phyloP scores from a whole-genome alignment of 305 asterid species.

The Fraxinus angustifolia region DNA sequence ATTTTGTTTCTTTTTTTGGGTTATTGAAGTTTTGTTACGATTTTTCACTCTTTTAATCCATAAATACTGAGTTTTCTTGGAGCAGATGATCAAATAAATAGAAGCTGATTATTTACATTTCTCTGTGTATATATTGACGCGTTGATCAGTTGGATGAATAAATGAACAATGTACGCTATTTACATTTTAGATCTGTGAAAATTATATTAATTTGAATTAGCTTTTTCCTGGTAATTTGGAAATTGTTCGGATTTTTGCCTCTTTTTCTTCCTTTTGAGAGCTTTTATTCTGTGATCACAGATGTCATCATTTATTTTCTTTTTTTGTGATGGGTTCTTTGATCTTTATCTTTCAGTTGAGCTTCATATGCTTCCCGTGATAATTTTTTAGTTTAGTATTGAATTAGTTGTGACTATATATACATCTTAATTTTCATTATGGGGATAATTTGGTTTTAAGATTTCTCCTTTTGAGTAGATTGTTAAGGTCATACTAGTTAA shows the following conservation, averaged over 20 bases:
- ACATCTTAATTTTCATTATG: neutral
- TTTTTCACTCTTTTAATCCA: neutral
- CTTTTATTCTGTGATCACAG: slow-evolving; percentile 12
- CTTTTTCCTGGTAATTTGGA: slow-evolving; percentile 17
- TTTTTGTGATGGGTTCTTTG: slow-evolving; percentile 12
- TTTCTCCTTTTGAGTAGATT: neutral
- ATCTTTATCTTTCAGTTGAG: slow-evolving; percentile 18
- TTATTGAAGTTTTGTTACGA: neutral
- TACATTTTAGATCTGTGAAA: slow-evolving; percentile 27
- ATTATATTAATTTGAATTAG: slow-evolving; percentile 11
- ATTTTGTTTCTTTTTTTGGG: neutral
- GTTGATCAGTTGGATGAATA: neutral
- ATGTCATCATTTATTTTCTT: neutral
- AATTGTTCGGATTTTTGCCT: slow-evolving; percentile 21
- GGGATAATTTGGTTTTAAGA: neutral
- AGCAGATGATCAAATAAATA: neutral
- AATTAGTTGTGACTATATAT: neutral
- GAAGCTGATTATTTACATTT: neutral
- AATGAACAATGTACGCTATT: neutral
- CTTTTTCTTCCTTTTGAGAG: neutral
- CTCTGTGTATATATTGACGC: neutral
- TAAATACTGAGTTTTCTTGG: neutral
- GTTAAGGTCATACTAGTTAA: neutral
- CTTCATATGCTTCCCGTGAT: slow-evolving; percentile 36
- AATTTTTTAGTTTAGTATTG: neutral